Evolutionary conservation across 2,329 filamentous ascomycete species (phyloP).

Genomic region (Raffaelea albimanens): DNA sequence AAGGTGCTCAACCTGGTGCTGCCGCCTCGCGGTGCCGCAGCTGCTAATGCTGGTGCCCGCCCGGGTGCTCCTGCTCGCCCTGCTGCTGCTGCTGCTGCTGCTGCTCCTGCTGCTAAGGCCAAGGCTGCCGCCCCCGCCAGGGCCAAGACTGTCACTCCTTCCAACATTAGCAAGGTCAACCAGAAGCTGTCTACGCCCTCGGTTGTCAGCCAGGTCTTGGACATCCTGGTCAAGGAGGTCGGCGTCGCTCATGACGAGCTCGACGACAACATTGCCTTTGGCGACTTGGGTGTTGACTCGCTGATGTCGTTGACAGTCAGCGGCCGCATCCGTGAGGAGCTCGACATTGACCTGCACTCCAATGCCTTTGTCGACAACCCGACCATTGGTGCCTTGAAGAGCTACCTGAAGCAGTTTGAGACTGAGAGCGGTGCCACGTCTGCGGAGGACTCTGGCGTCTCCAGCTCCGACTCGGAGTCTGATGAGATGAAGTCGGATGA

Average conservation of each 20-base stretch:
- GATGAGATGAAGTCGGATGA: conserved; percentile 34
- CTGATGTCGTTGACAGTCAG: conserved; percentile 51
- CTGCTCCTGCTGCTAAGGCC: conserved; percentile 19
- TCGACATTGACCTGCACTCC: conserved; percentile 44
- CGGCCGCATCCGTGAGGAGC: conserved; percentile 46
- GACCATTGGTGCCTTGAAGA: conserved; percentile 44
- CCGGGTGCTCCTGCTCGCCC: conserved; percentile 25
- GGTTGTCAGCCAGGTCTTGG: conserved; percentile 35
- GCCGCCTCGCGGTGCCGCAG: conserved; percentile 43
- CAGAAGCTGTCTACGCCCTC: conserved; percentile 31
- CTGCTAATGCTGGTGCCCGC: conserved; percentile 23
- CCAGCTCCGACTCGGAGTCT: conserved; percentile 32
- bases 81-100: conserved; percentile 18
- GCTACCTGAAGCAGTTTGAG: conserved; percentile 30
- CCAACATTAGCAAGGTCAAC: conserved; percentile 39
- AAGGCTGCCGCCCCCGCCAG: conserved; percentile 18
- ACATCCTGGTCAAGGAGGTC: conserved; percentile 47
- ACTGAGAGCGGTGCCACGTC: conserved; percentile 12
- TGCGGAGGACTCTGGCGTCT: conserved; percentile 23
- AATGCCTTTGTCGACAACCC: conserved; percentile 44
- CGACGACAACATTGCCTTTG: conserved; percentile 45
- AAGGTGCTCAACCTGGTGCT: conserved; percentile 57
- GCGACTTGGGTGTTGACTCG: conserved; percentile 51
- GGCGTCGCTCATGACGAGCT: conserved; percentile 46
- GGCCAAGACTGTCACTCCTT: conserved; percentile 34